These are phyloP conservation scores for Picochlorum sp. DNA, from an alignment of 139 green algal species.

Conservation along the genomic window DNA sequence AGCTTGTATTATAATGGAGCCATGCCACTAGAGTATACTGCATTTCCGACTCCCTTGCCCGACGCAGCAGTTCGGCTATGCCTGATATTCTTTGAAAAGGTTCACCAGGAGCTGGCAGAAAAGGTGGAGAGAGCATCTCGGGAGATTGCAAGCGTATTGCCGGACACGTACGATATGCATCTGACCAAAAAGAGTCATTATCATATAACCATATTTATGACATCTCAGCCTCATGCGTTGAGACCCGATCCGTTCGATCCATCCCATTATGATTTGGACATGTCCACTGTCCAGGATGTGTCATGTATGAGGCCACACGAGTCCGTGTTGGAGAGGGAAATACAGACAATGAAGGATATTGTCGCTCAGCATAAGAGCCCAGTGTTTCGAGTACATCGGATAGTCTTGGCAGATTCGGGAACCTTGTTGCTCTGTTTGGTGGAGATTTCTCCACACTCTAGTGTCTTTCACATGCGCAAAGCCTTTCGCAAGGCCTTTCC, in stretches of 20 bases:
- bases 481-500: conserved; percentile 25
- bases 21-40: conserved; percentile 24
- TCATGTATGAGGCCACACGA: neutral
- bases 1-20: conserved; percentile 28
- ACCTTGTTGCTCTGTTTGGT: conserved; percentile 40
- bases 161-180: conserved; percentile 22
- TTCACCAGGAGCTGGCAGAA: conserved; percentile 6
- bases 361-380: neutral
- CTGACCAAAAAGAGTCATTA: conserved; percentile 23
- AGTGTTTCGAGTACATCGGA: conserved; percentile 30
- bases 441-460: conserved; percentile 15
- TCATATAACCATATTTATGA: conserved; percentile 36
- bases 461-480: conserved; percentile 24
- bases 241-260: conserved; percentile 9
- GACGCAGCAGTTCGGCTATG: conserved; percentile 9
- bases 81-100: conserved; percentile 29
- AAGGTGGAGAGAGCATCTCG: conserved; percentile 12
- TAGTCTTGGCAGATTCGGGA: conserved; percentile 41
- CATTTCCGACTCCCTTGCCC: conserved; percentile 33
- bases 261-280: neutral
- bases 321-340: neutral
- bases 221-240: conserved; percentile 8
- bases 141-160: conserved; percentile 14
- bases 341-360: neutral
- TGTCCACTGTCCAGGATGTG: neutral